phyloP scores from a whole-genome alignment of 768 basidiomycete genomes.

The Lyophyllum decastes region DNA sequence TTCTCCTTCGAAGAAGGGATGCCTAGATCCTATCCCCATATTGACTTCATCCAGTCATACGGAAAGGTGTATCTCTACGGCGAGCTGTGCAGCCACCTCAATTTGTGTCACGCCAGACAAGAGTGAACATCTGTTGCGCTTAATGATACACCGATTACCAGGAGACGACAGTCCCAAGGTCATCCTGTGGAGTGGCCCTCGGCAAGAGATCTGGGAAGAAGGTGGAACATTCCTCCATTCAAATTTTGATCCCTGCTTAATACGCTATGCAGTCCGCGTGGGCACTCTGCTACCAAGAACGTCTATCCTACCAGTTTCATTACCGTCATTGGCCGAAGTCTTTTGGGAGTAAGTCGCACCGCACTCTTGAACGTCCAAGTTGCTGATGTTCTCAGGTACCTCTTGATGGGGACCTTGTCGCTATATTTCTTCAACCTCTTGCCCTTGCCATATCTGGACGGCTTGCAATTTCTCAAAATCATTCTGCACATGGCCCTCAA shows the following conservation, averaged over 20 bases:
- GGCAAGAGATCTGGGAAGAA: slow-evolving; percentile 64
- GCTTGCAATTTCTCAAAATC: slow-evolving; percentile 53
- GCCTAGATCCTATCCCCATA: slow-evolving; percentile 58
- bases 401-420: slow-evolving; percentile 68
- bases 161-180: slow-evolving; percentile 31
- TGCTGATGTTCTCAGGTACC: slow-evolving; percentile 44
- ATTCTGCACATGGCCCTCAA: slow-evolving; percentile 16
- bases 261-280: slow-evolving; percentile 48
- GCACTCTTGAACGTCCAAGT: not conserved
- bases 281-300: slow-evolving; percentile 47
- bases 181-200: slow-evolving; percentile 76
- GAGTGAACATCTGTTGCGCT: slow-evolving; percentile 55
- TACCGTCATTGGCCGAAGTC: slow-evolving; percentile 37
- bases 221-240: slow-evolving; percentile 37
- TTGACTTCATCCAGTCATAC: slow-evolving; percentile 35
- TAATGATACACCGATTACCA: slow-evolving; percentile 39
- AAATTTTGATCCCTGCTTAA: not conserved
- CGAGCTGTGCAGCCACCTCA: slow-evolving; percentile 30
- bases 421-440: slow-evolving; percentile 83
- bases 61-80: slow-evolving; percentile 40
- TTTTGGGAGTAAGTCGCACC: slow-evolving; percentile 58
- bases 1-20: slow-evolving; percentile 36
- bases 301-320: slow-evolving; percentile 38
- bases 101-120: slow-evolving; percentile 53
- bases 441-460: slow-evolving; percentile 73